A percentile compares a stretch with the other conserved stretches of the same genome.
Conservation (phyloP, 192 early-diverging fungal species). For the Coemansia sp. region DNA sequence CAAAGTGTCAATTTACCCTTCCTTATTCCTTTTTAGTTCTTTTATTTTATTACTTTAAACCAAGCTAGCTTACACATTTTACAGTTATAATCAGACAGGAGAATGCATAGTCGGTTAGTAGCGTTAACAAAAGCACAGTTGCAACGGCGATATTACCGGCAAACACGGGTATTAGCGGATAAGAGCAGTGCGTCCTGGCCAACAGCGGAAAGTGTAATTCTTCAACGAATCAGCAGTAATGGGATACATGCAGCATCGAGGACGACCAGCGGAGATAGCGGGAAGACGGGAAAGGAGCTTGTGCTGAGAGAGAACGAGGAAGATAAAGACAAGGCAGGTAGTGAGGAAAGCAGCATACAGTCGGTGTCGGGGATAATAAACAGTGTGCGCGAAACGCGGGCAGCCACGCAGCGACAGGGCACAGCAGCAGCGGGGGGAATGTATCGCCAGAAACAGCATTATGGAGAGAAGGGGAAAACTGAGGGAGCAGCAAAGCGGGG, state of each 20-base stretch:
- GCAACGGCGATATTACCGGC: neutral
- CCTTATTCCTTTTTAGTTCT: no score
- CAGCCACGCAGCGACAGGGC: slow-evolving; percentile 10
- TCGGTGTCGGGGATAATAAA: slow-evolving; percentile 44
- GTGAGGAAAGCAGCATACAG: neutral
- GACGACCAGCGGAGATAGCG: neutral
- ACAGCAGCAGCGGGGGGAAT: neutral
- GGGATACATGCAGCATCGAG: slow-evolving; percentile 4
- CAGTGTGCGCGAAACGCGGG: slow-evolving; percentile 32
- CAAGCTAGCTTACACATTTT: no score
- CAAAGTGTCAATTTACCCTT: no score
- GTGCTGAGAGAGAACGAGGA: neutral
- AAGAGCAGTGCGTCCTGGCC: slow-evolving; percentile 20
- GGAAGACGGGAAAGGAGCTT: slow-evolving; percentile 7
- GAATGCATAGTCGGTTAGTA: neutral
- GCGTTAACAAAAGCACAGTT: neutral
- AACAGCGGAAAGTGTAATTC: slow-evolving; percentile 51
- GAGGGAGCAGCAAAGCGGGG: neutral
- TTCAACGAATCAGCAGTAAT: slow-evolving; percentile 47
- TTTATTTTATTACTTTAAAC: no score
- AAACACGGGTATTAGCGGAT: neutral
- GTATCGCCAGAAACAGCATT: no score
- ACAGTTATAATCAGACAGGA: no score
- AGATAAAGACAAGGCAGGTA: neutral
- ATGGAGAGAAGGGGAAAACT: neutral